Conservation (phyloP, 2,329 filamentous ascomycete genomes). For the Cercospora berteroae region DNA sequence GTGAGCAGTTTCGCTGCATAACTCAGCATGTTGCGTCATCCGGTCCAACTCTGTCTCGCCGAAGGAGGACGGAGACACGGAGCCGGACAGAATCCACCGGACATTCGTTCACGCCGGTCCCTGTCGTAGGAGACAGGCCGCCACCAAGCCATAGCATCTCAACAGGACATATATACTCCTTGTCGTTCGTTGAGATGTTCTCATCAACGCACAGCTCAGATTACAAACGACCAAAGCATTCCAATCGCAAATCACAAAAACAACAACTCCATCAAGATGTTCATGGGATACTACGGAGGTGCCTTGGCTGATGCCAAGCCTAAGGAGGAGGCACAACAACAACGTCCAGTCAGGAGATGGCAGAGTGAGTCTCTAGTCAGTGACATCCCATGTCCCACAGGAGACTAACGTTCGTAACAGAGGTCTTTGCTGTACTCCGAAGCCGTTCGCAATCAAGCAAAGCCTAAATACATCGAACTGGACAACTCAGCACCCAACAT, state of each 20-base stretch:
- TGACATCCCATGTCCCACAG: not conserved
- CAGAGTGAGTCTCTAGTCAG: not conserved
- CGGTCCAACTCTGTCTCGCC: not conserved
- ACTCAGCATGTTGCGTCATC: not conserved
- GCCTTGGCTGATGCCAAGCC: slow-evolving; percentile 5
- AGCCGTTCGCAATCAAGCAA: slow-evolving; percentile 7
- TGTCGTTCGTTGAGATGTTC: not conserved
- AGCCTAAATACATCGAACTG: not conserved
- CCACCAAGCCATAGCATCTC: not conserved
- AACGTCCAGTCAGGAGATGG: not conserved
- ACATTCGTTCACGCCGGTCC: not conserved
- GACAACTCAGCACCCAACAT: not conserved
- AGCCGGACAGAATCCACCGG: not conserved
- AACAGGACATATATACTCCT: not conserved
- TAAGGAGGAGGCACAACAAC: not conserved
- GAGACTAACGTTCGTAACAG: not conserved
- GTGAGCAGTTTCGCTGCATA: not conserved
- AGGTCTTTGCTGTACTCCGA: not conserved
- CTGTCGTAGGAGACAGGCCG: not conserved
- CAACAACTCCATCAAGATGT: not conserved
- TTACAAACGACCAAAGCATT: not conserved
- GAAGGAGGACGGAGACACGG: not conserved
- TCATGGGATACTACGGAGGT: slow-evolving; percentile 3
- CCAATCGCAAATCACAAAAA: not conserved
- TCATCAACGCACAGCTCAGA: not conserved